These are phyloP conservation scores for Begonia fuchsioides DNA, from an alignment of 306 rosid genomes.

Conservation along the genomic window DNA sequence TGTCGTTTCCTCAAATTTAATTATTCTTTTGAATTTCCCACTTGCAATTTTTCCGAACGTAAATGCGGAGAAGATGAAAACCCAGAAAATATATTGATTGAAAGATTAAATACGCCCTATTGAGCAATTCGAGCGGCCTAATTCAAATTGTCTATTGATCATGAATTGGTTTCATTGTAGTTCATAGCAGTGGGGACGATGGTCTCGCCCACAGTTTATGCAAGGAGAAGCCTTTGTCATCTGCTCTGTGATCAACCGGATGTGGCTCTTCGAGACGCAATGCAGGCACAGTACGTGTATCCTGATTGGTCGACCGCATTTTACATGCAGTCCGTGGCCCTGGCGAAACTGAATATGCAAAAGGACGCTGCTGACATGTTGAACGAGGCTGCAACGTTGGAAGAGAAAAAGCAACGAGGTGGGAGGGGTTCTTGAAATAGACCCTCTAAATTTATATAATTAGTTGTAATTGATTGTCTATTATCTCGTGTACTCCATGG, in stretches of 20 bases:
- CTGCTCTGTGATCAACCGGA: conserved; percentile 69
- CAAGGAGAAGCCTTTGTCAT: conserved; percentile 49
- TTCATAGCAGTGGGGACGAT: conserved; percentile 49
- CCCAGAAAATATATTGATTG: no score
- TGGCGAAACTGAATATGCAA: conserved; percentile 61
- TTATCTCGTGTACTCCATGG: no score
- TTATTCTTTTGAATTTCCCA: no score
- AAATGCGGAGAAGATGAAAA: no score
- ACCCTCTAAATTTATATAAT: no score
- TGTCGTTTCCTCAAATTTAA: no score
- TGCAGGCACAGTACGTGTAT: conserved; percentile 62
- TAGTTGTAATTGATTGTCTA: no score
- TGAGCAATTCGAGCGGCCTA: not conserved
- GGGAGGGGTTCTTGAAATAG: conserved; percentile 17
- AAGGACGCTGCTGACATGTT: conserved; percentile 65
- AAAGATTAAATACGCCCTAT: no score
- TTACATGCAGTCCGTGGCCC: conserved; percentile 80
- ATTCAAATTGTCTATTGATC: not conserved
- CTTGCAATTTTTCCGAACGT: no score
- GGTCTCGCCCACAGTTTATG: conserved; percentile 59
- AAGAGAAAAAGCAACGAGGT: conserved; percentile 37
- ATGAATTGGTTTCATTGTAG: conserved; percentile 13
- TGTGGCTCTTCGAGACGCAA: conserved; percentile 70
- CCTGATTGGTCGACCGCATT: conserved; percentile 79
- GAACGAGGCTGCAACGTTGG: conserved; percentile 51